Percentiles rank a stretch among this genome's conserved stretches.
phyloP scores from a whole-genome alignment of 2,329 filamentous ascomycete species.

The Venturia oleaginea region DNA sequence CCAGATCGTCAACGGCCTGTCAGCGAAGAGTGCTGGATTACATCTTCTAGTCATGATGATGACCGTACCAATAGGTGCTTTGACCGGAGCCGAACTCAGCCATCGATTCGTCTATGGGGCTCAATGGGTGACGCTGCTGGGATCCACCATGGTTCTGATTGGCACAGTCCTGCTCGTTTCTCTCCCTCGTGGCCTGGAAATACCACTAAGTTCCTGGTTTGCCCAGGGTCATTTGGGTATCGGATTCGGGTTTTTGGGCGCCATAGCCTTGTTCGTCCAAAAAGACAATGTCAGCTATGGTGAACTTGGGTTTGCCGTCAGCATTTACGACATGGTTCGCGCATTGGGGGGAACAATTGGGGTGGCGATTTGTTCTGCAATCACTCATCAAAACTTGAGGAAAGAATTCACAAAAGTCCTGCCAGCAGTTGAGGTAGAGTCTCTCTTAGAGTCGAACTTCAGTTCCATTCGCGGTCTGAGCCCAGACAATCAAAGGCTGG shows the following conservation, averaged over 20 bases:
- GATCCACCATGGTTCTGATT: background rate
- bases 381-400: background rate
- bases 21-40: background rate
- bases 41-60: constrained; percentile 1
- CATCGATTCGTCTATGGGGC: background rate
- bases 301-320: background rate
- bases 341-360: background rate
- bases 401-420: background rate
- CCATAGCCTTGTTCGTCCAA: background rate
- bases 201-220: background rate
- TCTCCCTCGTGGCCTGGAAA: background rate
- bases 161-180: background rate
- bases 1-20: background rate
- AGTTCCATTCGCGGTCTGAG: background rate
- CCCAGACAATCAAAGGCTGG: background rate
- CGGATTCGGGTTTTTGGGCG: background rate
- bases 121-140: background rate
- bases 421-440: background rate
- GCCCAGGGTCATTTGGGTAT: background rate
- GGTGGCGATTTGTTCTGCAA: background rate
- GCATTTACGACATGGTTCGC: background rate
- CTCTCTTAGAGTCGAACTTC: background rate
- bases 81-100: background rate
- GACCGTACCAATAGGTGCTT: background rate
- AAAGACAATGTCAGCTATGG: background rate